Conservation (phyloP, 75 land plant genomes). For the Chamaecyparis obtusa region DNA sequence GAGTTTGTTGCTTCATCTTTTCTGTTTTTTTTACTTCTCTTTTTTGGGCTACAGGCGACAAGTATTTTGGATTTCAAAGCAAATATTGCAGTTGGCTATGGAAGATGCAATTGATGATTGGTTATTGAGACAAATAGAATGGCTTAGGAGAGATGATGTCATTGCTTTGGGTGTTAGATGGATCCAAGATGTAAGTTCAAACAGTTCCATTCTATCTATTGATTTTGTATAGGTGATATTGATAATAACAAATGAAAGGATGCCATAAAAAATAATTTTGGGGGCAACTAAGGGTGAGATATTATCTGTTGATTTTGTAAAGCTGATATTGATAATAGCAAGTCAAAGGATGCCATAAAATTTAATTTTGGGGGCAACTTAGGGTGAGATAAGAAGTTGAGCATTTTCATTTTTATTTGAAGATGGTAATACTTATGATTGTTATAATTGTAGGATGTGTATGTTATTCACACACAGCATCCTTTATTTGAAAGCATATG, state of each 20-base stretch:
- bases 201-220: not conserved
- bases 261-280: not conserved
- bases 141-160: slow-evolving; percentile 82
- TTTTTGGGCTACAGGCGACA: slow-evolving; percentile 63
- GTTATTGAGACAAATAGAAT: slow-evolving; percentile 76
- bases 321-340: not conserved
- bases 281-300: not conserved
- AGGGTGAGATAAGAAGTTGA: not conserved
- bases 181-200: slow-evolving; percentile 74
- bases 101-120: slow-evolving; percentile 99
- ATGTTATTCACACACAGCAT: not conserved
- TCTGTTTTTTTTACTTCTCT: not conserved
- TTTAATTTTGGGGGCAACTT: not conserved
- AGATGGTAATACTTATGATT: slow-evolving; percentile 1
- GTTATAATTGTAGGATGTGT: not conserved
- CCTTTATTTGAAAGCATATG: not conserved
- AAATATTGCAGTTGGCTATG: slow-evolving; percentile 90
- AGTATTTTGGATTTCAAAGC: slow-evolving; percentile 97
- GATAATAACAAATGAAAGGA: not conserved
- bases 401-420: not conserved
- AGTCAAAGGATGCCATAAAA: not conserved
- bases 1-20: not conserved
- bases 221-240: not conserved
- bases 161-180: slow-evolving; percentile 78
- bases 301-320: too few relatives aligned